These are phyloP conservation scores for Ogataea pilisensis DNA, from an alignment of 805 yeast species.

Conservation along the genomic window DNA sequence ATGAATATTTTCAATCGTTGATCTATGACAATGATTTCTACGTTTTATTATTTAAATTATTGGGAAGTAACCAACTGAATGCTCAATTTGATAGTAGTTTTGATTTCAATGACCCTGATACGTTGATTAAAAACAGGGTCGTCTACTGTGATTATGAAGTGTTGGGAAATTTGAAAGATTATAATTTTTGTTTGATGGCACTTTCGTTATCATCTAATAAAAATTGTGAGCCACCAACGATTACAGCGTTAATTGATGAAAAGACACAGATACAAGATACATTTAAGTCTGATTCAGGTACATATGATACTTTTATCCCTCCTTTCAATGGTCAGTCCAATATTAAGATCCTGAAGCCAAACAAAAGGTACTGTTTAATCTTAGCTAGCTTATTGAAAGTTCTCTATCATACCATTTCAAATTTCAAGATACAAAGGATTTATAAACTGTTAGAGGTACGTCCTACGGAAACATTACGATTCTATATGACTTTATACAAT, in stretches of 20 bases:
- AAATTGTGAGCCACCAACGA: conserved; percentile 6
- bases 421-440: conserved; percentile 70
- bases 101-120: conserved; percentile 26
- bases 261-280: conserved; percentile 11
- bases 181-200: conserved; percentile 23
- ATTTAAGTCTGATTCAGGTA: conserved; percentile 12
- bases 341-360: conserved; percentile 22
- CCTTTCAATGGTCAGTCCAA: conserved; percentile 28
- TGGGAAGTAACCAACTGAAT: conserved; percentile 28
- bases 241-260: conserved; percentile 8
- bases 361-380: conserved; percentile 42
- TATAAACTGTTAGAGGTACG: conserved; percentile 57
- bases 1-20: conserved; percentile 66
- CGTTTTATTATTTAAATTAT: conserved; percentile 31
- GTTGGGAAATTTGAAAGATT: conserved; percentile 24
- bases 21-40: conserved; percentile 70
- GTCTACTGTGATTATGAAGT: conserved; percentile 31
- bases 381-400: conserved; percentile 50
- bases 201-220: conserved; percentile 12
- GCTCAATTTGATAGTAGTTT: conserved; percentile 22
- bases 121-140: conserved; percentile 24
- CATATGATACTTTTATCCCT: conserved; percentile 20
- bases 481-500: conserved; percentile 58
- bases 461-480: conserved; percentile 59
- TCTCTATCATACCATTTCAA: conserved; percentile 50